These are phyloP conservation scores for Aspergillus ochraceoroseus DNA, from an alignment of 2,329 filamentous ascomycete genomes.

Conservation along the genomic window DNA sequence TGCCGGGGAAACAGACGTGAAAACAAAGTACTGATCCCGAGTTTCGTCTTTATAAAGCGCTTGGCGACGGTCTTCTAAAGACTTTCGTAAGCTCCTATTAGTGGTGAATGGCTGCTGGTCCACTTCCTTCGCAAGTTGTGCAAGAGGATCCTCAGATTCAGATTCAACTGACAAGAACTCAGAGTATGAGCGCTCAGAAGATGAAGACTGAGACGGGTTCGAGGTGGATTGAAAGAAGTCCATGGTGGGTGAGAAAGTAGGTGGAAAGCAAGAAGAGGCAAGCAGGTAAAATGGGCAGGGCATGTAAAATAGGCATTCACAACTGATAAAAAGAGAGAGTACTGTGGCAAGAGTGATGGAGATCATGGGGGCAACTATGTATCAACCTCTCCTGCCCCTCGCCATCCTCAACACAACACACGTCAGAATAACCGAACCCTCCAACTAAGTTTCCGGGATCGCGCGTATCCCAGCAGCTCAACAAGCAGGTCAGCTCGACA, in stretches of 20 bases:
- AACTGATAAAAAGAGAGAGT: background rate
- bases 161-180: conserved; percentile 14
- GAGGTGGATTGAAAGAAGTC: conserved; percentile 8
- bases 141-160: conserved; percentile 15
- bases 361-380: too few species aligned
- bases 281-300: too few species aligned
- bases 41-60: conserved; percentile 19
- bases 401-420: too few species aligned
- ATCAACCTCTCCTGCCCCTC: too few species aligned
- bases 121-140: conserved; percentile 14
- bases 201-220: conserved; percentile 4
- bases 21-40: conserved; percentile 20
- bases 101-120: conserved; percentile 17
- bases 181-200: conserved; percentile 12
- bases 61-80: conserved; percentile 14
- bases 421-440: too few species aligned
- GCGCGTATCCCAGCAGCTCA: too few species aligned
- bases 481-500: too few species aligned
- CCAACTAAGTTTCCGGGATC: too few species aligned
- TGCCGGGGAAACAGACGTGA: conserved; percentile 16
- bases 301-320: conserved; percentile 1
- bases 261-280: conserved; percentile 10
- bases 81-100: conserved; percentile 13
- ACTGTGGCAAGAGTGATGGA: too few species aligned
- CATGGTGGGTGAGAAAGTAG: conserved; percentile 13